A percentile compares a stretch with the other conserved stretches of the same genome.
Evolutionary conservation across 2,329 filamentous ascomycete species (phyloP).

Genomic region (Mycocentrospora acerina): DNA sequence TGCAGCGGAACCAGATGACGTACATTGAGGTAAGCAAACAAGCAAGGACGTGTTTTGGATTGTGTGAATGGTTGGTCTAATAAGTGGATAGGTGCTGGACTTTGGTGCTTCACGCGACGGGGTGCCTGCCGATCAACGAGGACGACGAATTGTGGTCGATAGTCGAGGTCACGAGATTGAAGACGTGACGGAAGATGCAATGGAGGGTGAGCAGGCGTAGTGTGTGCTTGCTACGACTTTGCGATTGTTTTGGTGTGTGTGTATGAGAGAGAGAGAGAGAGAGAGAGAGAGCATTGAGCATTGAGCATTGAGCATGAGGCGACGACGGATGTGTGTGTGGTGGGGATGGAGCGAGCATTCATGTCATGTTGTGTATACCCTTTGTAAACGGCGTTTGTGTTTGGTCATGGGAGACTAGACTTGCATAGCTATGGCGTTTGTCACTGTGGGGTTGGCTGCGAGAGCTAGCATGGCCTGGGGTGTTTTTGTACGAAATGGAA

Average conservation of each 20-base stretch:
- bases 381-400: constrained; percentile 16
- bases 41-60: constrained; percentile 1
- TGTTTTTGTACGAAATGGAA: too few relatives aligned
- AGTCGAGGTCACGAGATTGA: constrained; percentile 39
- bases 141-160: constrained; percentile 68
- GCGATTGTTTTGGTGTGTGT: constrained; percentile 7
- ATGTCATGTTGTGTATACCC: constrained; percentile 7
- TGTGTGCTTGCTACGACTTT: constrained; percentile 23
- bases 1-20: constrained; percentile 87
- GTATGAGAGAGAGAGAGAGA: constrained; percentile 5
- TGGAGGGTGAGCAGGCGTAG: constrained; percentile 31
- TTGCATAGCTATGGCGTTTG: constrained; percentile 32
- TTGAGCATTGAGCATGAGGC: too few relatives aligned
- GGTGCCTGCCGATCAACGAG: constrained; percentile 72
- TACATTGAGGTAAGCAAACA: constrained; percentile 82
- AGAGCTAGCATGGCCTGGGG: constrained; percentile 1
- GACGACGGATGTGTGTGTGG: constrained; percentile 5
- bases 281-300: too few relatives aligned
- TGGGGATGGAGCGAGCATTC: background rate
- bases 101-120: constrained; percentile 94
- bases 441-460: background rate
- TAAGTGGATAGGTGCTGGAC: constrained; percentile 75
- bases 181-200: constrained; percentile 36
- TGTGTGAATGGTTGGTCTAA: constrained; percentile 33
- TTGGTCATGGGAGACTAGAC: constrained; percentile 10